These are phyloP conservation scores for Phytophthora parvispora DNA, from an alignment of 352 stramenopile genomes.

Conservation along the genomic window DNA sequence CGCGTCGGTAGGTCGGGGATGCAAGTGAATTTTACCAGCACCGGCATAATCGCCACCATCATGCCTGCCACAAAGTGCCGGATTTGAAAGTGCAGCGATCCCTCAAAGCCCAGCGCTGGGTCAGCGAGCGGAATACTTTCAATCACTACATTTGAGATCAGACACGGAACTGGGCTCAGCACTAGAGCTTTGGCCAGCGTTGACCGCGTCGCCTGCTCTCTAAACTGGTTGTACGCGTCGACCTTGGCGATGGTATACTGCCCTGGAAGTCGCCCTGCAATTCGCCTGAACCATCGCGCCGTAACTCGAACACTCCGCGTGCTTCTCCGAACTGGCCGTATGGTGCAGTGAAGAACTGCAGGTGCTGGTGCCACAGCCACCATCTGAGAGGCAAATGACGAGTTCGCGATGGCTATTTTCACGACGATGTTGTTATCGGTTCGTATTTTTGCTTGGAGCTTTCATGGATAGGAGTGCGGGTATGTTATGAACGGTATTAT, in stretches of 20 bases:
- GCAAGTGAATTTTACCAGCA: constrained; percentile 20
- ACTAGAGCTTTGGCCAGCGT: constrained; percentile 14
- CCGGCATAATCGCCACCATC: background rate
- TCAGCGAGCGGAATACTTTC: constrained; percentile 34
- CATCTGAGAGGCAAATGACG: background rate
- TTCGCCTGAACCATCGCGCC: background rate
- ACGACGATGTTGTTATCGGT: too few species aligned
- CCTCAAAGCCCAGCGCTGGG: constrained; percentile 5
- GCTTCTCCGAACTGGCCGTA: background rate
- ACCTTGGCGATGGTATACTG: constrained; percentile 45
- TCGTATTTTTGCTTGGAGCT: too few species aligned
- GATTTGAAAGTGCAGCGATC: constrained; percentile 27
- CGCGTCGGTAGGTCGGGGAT: constrained; percentile 25
- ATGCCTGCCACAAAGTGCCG: constrained; percentile 22
- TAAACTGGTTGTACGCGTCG: constrained; percentile 28
- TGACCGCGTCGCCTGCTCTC: background rate
- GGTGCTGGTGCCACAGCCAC: constrained; percentile 9
- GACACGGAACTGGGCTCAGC: constrained; percentile 21
- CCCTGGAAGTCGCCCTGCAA: constrained; percentile 15
- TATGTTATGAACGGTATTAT: too few species aligned
- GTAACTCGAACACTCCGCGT: background rate
- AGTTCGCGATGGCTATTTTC: background rate
- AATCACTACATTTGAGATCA: constrained; percentile 27
- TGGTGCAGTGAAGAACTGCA: background rate
- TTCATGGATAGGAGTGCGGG: too few species aligned